Base-by-base conservation (phyloP, 2,329 filamentous ascomycete genomes). In the Westerdykella sp. region DNA sequence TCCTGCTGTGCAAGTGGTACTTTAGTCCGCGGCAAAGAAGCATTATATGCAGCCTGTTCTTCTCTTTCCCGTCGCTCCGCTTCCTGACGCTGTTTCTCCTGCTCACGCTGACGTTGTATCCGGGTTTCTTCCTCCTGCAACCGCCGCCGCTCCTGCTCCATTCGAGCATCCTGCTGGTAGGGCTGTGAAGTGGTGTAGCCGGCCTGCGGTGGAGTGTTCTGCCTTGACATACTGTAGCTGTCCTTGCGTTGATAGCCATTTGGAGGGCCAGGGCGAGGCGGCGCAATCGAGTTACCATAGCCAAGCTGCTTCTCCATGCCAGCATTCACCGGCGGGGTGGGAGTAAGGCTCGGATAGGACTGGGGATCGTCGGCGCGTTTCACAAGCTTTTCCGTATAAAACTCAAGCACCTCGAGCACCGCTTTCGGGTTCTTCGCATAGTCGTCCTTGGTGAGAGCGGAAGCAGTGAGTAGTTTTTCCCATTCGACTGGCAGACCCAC, bases 371-470 rank as follows among this genome's bases (percentile, higher is more conserved):
- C 81, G 40, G 79, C 77, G 49, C 84, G 76, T 71, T 88, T 88
- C 50, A 84, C 84, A 38, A 90, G 67, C 60, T 74, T 84, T 66
- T 89, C 85, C 1, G 85, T 87, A 69, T 90, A 91, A 69, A 91
- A 91, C 64, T 90, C 84, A 14, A 91, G 73, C 36, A 88, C 86
- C 63, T 91, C 86, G 43, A 88, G 83, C 21, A 76, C 73, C 23
- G 73, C 73, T 50, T 75, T 72, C 5, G 93, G 93, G 61, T 98
- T 96, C 62, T 93, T 90, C 70, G 95, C 88, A 69, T 97, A 97
- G 66, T 98, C 93, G 60, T 98, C 93, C 69, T 96, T 95, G 46
- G 93, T 97, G 60, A 98, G 93, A 45, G 93, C 93, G 2, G 93
- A 97, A 7, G 89, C 90, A 60, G 93, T 97, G 54, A 98, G 77